These are phyloP conservation scores for Psilocybe mexicana DNA, from an alignment of 1,284 basidiomycete genomes.

Conservation along the genomic window DNA sequence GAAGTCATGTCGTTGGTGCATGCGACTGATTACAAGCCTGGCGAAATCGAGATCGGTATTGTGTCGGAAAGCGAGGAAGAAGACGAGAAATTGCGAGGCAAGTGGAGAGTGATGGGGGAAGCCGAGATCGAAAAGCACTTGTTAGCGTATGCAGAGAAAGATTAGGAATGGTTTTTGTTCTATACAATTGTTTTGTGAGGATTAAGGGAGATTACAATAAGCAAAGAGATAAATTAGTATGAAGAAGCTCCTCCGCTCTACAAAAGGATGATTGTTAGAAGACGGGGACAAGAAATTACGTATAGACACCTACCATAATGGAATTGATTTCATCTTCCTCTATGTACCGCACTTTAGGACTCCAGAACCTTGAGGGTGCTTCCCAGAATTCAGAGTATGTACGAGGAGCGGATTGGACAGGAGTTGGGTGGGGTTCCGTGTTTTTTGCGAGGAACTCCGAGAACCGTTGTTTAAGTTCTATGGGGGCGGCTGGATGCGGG, in stretches of 20 bases:
- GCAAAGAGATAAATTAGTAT: constrained; percentile 31
- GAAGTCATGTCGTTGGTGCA: constrained; percentile 92
- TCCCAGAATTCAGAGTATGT: constrained; percentile 77
- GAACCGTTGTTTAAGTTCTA: constrained; percentile 67
- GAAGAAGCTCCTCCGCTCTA: constrained; percentile 77
- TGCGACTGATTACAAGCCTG: constrained; percentile 93
- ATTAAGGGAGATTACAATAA: constrained; percentile 14
- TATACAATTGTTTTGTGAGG: constrained; percentile 15
- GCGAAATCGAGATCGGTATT: constrained; percentile 86
- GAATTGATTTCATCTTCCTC: constrained; percentile 77
- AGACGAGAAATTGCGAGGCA: constrained; percentile 61
- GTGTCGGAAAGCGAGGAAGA: constrained; percentile 76
- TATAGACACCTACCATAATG: constrained; percentile 60
- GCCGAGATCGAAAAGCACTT: constrained; percentile 85
- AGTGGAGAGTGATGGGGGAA: constrained; percentile 84
- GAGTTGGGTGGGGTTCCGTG: constrained; percentile 38
- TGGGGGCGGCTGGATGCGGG: constrained; percentile 77
- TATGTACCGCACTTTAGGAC: constrained; percentile 52
- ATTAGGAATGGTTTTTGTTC: constrained; percentile 41
- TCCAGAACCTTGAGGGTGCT: constrained; percentile 73
- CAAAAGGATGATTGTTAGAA: background rate
- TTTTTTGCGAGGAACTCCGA: constrained; percentile 58
- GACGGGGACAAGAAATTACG: background rate
- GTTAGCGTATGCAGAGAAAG: constrained; percentile 92
- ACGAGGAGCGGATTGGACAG: constrained; percentile 8